Base-by-base conservation (phyloP, 2,329 filamentous ascomycete species). In the Rhexocercosporidium sp. region DNA sequence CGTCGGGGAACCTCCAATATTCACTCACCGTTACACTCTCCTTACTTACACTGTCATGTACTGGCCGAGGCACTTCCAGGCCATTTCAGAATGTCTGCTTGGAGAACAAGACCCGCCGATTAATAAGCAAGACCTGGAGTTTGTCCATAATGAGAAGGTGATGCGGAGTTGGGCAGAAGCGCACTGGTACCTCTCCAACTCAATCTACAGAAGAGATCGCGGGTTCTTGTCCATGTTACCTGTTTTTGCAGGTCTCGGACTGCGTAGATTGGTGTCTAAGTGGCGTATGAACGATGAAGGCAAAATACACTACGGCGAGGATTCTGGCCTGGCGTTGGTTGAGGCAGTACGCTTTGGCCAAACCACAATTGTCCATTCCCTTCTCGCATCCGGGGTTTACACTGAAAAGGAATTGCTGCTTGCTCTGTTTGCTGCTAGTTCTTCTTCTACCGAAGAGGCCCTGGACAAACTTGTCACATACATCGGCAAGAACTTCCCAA, bases 171-270 rank as follows among this genome's bases (percentile, higher is more conserved):
- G 63, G 62, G 31, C 37, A 6, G 57, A 54, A 3, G 59, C 51
- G 6, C 18, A 59, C 18, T 68, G 66, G 66, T 47, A 22, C 22
- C 47, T 59, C 3, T 62, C 57, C 6, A 68, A 68, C 46, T 54
- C 59, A 22, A 39, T 62, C 16, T 25, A 22, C 18, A 49, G 66
- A n/a, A 51, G 31, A 16, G 63, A 68, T 47, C 37, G 51, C 22
- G 20, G 34, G 14, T 68, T 63, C 14, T 31, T 53, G 20, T 68
- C 63, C 9, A 18, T 34, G 12, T 46, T 62, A 31, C 63, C 66
- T 7, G n/a, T 68, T 18, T 46, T 68, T 37, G 62, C 62, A 34
- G 44, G 59, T 22, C 54, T 65, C 53, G 66, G 66, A 3, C 44
- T 65, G 14, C 37, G 54, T 11, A 39, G 47, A 11, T 41, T 61